phyloP scores from a whole-genome alignment of 2,329 filamentous ascomycete species.

The Paraconiothyrium brasiliense region DNA sequence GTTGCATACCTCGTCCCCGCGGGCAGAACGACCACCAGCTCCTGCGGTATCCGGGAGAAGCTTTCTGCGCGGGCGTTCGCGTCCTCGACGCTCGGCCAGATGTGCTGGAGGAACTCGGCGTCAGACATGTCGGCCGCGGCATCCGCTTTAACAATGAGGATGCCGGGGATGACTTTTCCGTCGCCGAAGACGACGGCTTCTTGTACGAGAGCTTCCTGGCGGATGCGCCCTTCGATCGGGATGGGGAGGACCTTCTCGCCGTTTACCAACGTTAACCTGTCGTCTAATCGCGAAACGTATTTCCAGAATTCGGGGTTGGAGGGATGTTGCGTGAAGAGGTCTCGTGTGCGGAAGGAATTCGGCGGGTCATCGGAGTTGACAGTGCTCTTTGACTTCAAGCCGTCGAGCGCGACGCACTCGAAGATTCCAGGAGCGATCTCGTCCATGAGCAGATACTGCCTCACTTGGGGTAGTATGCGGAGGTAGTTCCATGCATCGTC shows the following conservation, averaged over 20 bases:
- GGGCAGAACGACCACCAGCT: constrained; percentile 62
- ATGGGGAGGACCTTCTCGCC: constrained; percentile 62
- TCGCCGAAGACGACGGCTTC: constrained; percentile 68
- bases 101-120: constrained; percentile 57
- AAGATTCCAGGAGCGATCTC: constrained; percentile 50
- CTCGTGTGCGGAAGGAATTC: constrained; percentile 59
- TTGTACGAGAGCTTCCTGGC: constrained; percentile 61
- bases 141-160: constrained; percentile 64
- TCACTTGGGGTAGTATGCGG: constrained; percentile 52
- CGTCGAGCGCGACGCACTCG: constrained; percentile 52
- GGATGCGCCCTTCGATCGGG: constrained; percentile 63
- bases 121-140: constrained; percentile 53
- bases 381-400: constrained; percentile 48
- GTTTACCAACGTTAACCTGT: constrained; percentile 59
- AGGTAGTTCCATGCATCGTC: constrained; percentile 71
- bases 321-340: constrained; percentile 59
- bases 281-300: constrained; percentile 58
- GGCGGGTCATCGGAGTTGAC: constrained; percentile 57
- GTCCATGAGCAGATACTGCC: constrained; percentile 55
- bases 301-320: constrained; percentile 57
- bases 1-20: constrained; percentile 57
- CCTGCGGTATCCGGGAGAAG: constrained; percentile 63
- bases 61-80: constrained; percentile 62
- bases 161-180: constrained; percentile 61
- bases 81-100: constrained; percentile 61